Evolutionary conservation across 1,284 basidiomycete genomes (phyloP).

Genomic region (Pseudomicrostroma phylloplanum): DNA sequence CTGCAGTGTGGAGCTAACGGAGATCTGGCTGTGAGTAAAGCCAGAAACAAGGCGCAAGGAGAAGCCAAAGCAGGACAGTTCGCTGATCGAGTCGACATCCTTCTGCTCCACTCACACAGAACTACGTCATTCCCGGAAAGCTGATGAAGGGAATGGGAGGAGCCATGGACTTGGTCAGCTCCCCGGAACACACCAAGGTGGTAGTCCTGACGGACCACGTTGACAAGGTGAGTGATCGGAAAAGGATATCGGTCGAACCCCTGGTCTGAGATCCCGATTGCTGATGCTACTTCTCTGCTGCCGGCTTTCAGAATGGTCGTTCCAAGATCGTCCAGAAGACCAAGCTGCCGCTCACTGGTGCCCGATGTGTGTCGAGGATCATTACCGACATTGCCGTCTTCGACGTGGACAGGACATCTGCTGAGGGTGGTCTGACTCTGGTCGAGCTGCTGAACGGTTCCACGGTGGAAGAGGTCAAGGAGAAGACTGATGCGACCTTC

Average conservation of each 20-base stretch:
- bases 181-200: constrained; percentile 42
- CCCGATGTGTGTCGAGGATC: constrained; percentile 75
- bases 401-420: constrained; percentile 65
- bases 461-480: constrained; percentile 68
- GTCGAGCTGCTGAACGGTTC: constrained; percentile 59
- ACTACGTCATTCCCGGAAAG: constrained; percentile 95
- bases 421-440: constrained; percentile 64
- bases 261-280: too few relatives aligned
- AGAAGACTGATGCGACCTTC: constrained; percentile 78
- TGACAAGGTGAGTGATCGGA: constrained; percentile 57
- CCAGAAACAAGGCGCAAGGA: too few relatives aligned
- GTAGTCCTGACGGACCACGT: constrained; percentile 83
- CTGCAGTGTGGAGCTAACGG: constrained; percentile 88
- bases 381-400: constrained; percentile 86
- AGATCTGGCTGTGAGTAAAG: constrained; percentile 67
- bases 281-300: too few relatives aligned
- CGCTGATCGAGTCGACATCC: neutral
- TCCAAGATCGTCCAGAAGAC: constrained; percentile 81
- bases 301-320: constrained; percentile 59
- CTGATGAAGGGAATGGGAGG: constrained; percentile 75
- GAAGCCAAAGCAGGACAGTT: too few relatives aligned
- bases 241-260: too few relatives aligned
- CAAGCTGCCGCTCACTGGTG: constrained; percentile 78
- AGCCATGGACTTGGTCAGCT: constrained; percentile 69
- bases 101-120: constrained; percentile 48